Evolutionary conservation across 192 early-diverging fungal genomes (phyloP).

Genomic region (Gorgonomyces haynaldii): DNA sequence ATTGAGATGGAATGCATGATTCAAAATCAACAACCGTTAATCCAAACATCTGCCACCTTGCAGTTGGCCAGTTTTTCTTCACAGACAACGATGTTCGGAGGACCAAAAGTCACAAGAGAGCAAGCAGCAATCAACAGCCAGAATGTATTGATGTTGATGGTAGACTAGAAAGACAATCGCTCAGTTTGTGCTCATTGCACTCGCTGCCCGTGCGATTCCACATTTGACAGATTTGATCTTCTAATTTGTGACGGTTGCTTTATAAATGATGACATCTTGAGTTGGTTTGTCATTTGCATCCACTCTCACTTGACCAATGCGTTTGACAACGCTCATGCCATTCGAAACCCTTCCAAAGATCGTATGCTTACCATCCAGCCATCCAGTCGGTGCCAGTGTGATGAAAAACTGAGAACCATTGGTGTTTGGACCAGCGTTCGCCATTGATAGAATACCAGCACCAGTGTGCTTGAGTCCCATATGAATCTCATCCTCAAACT

Average conservation of each 20-base stretch:
- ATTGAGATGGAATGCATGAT: no score
- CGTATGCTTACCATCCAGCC: constrained; percentile 82
- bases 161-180: no score
- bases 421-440: constrained; percentile 56
- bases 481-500: constrained; percentile 77
- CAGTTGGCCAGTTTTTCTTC: no score
- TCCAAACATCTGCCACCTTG: no score
- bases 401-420: constrained; percentile 74
- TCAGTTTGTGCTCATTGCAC: no score
- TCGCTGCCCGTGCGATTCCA: no score
- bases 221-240: neutral
- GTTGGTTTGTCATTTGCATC: constrained; percentile 4
- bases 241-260: neutral
- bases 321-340: constrained; percentile 72
- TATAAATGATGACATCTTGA: constrained; percentile 2
- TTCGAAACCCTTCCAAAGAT: constrained; percentile 78
- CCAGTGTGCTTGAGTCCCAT: constrained; percentile 66
- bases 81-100: no score
- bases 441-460: constrained; percentile 84
- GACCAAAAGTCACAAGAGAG: no score
- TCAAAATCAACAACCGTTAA: no score
- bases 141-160: no score
- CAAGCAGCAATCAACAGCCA: no score
- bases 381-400: constrained; percentile 79
- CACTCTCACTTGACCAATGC: constrained; percentile 45